phyloP scores from a whole-genome alignment of 495 filamentous ascomycete genomes.

The Penicillium longicatenatum region DNA sequence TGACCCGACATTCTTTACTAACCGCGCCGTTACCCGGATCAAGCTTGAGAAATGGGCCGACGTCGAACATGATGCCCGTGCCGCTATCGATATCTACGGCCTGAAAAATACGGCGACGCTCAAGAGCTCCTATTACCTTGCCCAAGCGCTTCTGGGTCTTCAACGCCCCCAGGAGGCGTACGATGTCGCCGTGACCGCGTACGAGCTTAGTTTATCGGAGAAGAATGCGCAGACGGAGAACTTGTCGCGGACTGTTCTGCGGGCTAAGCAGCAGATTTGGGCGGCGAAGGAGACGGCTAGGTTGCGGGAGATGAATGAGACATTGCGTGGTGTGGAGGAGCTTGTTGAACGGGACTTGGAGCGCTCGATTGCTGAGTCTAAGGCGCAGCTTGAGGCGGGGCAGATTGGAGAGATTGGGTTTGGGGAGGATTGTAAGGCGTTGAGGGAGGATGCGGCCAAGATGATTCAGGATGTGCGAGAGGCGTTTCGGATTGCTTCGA shows the following conservation, averaged over 20 bases:
- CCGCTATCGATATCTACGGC: slow-evolving; percentile 66
- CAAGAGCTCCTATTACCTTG: slow-evolving; percentile 84
- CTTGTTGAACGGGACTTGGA: slow-evolving; percentile 56
- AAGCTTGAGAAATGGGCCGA: slow-evolving; percentile 69
- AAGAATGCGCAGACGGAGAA: slow-evolving; percentile 62
- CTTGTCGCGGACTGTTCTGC: slow-evolving; percentile 67
- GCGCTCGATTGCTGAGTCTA: slow-evolving; percentile 51
- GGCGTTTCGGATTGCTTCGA: slow-evolving; percentile 49
- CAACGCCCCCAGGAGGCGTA: slow-evolving; percentile 75
- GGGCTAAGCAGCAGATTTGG: slow-evolving; percentile 72
- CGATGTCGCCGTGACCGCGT: slow-evolving; percentile 68
- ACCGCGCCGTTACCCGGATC: slow-evolving; percentile 83
- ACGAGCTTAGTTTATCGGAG: slow-evolving; percentile 64
- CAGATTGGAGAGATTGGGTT: slow-evolving; percentile 52
- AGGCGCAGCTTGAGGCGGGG: slow-evolving; percentile 41
- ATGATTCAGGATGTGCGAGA: slow-evolving; percentile 53
- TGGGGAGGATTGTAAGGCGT: slow-evolving; percentile 39
- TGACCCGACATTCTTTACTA: slow-evolving; percentile 66
- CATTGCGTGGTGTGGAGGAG: slow-evolving; percentile 50
- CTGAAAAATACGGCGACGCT: slow-evolving; percentile 52
- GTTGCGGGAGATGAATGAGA: slow-evolving; percentile 48
- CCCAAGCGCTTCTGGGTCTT: slow-evolving; percentile 78
- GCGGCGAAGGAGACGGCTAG: slow-evolving; percentile 50
- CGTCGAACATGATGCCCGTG: slow-evolving; percentile 78
- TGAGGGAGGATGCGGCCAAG: slow-evolving; percentile 51